Evolutionary conservation across 2,329 filamentous ascomycete genomes (phyloP).

Genomic region (Plenodomus lindquistii): DNA sequence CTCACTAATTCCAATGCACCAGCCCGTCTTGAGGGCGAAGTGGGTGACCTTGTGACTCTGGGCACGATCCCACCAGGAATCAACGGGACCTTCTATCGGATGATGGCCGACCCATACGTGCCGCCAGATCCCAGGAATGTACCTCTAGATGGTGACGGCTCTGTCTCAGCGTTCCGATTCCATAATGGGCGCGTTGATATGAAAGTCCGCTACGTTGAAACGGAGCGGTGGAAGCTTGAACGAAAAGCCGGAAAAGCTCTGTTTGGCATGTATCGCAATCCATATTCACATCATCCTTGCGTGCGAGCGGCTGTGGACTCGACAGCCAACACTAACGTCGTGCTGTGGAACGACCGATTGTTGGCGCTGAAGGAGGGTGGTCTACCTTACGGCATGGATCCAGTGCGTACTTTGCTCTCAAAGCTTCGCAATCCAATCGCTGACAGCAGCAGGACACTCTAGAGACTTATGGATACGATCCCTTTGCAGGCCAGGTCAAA

Average conservation of each 20-base stretch:
- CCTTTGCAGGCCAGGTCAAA: slow-evolving; percentile 15
- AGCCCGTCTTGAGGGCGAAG: slow-evolving; percentile 13
- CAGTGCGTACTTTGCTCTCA: no score
- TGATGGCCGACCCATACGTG: slow-evolving; percentile 27
- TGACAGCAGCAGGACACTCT: no score
- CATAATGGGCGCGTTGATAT: slow-evolving; percentile 35
- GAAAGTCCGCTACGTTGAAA: slow-evolving; percentile 37
- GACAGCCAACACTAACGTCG: slow-evolving; percentile 14
- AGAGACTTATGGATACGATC: slow-evolving; percentile 13
- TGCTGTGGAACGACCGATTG: slow-evolving; percentile 6
- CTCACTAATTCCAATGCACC: slow-evolving; percentile 1
- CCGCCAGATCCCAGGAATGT: slow-evolving; percentile 18
- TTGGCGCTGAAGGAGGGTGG: slow-evolving; percentile 8
- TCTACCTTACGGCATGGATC: slow-evolving; percentile 13
- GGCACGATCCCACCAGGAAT: slow-evolving; percentile 12
- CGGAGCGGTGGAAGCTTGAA: slow-evolving; percentile 34
- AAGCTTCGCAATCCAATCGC: slow-evolving; percentile 19
- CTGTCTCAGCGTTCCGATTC: slow-evolving; percentile 36
- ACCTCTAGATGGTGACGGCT: slow-evolving; percentile 38
- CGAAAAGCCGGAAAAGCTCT: slow-evolving; percentile 10
- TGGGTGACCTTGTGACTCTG: slow-evolving; percentile 9
- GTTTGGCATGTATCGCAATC: slow-evolving; percentile 13
- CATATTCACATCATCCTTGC: slow-evolving; percentile 29
- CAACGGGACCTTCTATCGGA: slow-evolving; percentile 20
- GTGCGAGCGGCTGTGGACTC: slow-evolving; percentile 21